A percentile compares a stretch with the other conserved stretches of the same genome.
These are phyloP conservation scores for Testicularia cyperi DNA, from an alignment of 1,284 basidiomycete genomes.

Conservation along the genomic window DNA sequence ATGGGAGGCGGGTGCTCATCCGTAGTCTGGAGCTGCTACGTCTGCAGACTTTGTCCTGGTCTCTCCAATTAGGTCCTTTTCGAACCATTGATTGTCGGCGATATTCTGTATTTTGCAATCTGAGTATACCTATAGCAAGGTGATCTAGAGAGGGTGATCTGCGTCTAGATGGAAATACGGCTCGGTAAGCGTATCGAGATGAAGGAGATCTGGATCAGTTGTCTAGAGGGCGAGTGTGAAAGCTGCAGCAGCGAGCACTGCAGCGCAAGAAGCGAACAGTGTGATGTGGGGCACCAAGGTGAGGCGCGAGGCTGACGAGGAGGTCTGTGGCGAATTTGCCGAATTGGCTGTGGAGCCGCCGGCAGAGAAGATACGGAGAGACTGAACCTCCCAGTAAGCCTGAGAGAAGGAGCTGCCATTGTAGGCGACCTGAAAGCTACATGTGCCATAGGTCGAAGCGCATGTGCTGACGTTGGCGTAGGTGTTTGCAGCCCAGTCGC, in stretches of 20 bases:
- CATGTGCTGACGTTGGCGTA: slow-evolving; percentile 41
- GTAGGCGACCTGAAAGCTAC: slow-evolving; percentile 45
- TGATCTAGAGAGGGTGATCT: too few relatives aligned
- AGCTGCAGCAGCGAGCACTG: background rate
- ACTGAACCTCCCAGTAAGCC: slow-evolving; percentile 50
- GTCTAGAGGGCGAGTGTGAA: background rate
- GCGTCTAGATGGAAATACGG: too few relatives aligned
- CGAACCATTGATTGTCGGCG: too few relatives aligned
- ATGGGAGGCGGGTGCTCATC: too few relatives aligned
- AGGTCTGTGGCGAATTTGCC: slow-evolving; percentile 19
- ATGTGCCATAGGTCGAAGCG: slow-evolving; percentile 32
- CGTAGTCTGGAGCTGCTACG: too few relatives aligned
- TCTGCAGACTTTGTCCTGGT: too few relatives aligned
- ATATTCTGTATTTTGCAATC: too few relatives aligned
- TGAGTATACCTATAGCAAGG: too few relatives aligned
- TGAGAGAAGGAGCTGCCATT: slow-evolving; percentile 42
- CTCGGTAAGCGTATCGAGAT: background rate
- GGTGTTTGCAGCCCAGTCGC: slow-evolving; percentile 47
- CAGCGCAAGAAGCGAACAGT: background rate
- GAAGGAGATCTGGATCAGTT: background rate
- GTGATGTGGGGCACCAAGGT: background rate
- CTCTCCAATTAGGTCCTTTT: too few relatives aligned
- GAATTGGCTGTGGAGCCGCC: slow-evolving; percentile 39
- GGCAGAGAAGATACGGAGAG: slow-evolving; percentile 38
- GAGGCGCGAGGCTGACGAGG: background rate